Evolutionary conservation across 176 grass and related monocot genomes (phyloP).

Genomic region (Carex parvula): DNA sequence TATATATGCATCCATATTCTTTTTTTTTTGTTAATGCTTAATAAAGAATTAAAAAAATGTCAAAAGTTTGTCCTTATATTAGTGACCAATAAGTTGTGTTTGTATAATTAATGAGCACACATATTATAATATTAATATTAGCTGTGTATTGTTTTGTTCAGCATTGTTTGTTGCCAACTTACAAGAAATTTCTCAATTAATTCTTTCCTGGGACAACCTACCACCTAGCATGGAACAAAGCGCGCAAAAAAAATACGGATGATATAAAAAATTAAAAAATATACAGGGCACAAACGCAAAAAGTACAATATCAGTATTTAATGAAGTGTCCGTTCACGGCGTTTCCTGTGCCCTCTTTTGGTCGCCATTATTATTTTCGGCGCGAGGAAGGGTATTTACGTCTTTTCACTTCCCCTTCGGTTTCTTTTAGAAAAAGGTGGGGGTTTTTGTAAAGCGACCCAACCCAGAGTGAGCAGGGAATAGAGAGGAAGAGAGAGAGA

Average conservation of each 20-base stretch:
- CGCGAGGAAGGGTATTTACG: conserved; percentile 9
- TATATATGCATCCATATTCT: not conserved
- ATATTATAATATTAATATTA: not conserved
- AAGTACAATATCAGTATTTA: not conserved
- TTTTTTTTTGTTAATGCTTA: not conserved
- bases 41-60: not conserved
- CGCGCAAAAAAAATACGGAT: not conserved
- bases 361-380: conserved; percentile 31
- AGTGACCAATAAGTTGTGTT: not conserved
- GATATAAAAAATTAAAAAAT: not conserved
- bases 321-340: conserved; percentile 6
- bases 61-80: not conserved
- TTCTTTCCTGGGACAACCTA: not conserved
- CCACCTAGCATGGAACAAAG: conserved; percentile 11
- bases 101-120: not conserved
- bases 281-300: not conserved
- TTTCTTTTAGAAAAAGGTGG: conserved; percentile 18
- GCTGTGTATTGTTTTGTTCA: not conserved
- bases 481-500: not conserved
- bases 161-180: not conserved
- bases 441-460: conserved; percentile 24
- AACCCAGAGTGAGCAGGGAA: not conserved
- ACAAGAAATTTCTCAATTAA: conserved; percentile 1
- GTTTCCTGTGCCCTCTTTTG: conserved; percentile 22
- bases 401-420: conserved; percentile 1